A percentile compares a stretch with the other conserved stretches of the same genome.
Evolutionary conservation across 768 basidiomycete species (phyloP).

Genomic region (Leccinum rimulosum): DNA sequence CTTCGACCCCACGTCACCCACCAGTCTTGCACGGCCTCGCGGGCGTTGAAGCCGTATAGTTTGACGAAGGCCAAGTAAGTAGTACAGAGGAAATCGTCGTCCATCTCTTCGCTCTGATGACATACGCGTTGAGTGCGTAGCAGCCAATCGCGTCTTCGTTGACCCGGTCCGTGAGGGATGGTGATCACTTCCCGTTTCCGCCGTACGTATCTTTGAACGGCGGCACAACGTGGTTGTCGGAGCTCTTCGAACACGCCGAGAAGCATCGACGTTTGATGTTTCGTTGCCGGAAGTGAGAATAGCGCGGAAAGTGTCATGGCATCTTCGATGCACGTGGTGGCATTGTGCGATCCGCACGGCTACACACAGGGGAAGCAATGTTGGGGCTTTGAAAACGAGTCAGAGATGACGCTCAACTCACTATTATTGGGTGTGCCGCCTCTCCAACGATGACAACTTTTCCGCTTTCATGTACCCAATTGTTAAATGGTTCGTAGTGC

Average conservation of each 20-base stretch:
- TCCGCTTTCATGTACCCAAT: slow-evolving; percentile 49
- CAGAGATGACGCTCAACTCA: slow-evolving; percentile 15
- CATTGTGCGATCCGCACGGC: slow-evolving; percentile 50
- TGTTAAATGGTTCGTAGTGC: slow-evolving; percentile 39
- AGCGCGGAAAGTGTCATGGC: slow-evolving; percentile 56
- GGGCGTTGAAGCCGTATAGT: slow-evolving; percentile 47
- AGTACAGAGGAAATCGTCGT: slow-evolving; percentile 38
- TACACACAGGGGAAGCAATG: slow-evolving; percentile 16
- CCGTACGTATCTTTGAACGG: slow-evolving; percentile 40
- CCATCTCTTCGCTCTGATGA: slow-evolving; percentile 38
- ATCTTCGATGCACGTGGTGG: slow-evolving; percentile 54
- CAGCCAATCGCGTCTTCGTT: slow-evolving; percentile 43
- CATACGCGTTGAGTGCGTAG: slow-evolving; percentile 26
- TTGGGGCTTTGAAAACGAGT: neutral
- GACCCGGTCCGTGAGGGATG: slow-evolving; percentile 41
- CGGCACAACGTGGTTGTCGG: slow-evolving; percentile 45
- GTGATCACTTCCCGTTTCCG: slow-evolving; percentile 42
- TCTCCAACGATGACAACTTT: slow-evolving; percentile 55
- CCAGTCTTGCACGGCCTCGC: slow-evolving; percentile 59
- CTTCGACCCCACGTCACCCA: slow-evolving; percentile 52
- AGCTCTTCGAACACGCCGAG: slow-evolving; percentile 58
- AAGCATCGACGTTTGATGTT: slow-evolving; percentile 46
- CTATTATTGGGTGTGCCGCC: slow-evolving; percentile 56
- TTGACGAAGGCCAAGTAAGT: slow-evolving; percentile 51
- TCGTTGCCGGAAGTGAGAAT: slow-evolving; percentile 48